Evolutionary conservation across 2,329 filamentous ascomycete genomes (phyloP).

Genomic region (Seiridium cupressi): DNA sequence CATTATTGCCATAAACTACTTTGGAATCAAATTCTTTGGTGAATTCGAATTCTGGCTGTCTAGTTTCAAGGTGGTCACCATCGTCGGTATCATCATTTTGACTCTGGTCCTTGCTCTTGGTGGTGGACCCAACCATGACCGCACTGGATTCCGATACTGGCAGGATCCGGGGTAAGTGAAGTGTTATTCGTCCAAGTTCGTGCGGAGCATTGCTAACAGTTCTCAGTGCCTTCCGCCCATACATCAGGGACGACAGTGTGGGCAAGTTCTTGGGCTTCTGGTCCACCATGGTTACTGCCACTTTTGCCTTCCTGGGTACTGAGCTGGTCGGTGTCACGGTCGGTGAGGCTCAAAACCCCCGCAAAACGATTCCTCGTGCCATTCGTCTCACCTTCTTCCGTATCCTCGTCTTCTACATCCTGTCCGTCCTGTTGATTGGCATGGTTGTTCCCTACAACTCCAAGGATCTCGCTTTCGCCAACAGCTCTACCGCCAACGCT

Average conservation of each 20-base stretch:
- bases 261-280: slow-evolving; percentile 64
- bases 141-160: slow-evolving; percentile 67
- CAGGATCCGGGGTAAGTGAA: slow-evolving; percentile 49
- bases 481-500: slow-evolving; percentile 43
- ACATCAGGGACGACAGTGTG: slow-evolving; percentile 38
- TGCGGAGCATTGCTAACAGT: slow-evolving; percentile 9
- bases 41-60: slow-evolving; percentile 63
- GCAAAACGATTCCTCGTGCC: slow-evolving; percentile 71
- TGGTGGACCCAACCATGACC: slow-evolving; percentile 61
- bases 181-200: not conserved
- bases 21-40: slow-evolving; percentile 67
- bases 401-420: slow-evolving; percentile 76
- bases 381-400: slow-evolving; percentile 82
- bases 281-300: slow-evolving; percentile 72
- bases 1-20: slow-evolving; percentile 67
- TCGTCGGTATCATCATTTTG: slow-evolving; percentile 65
- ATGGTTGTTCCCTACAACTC: slow-evolving; percentile 76
- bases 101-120: slow-evolving; percentile 63
- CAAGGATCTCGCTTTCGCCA: slow-evolving; percentile 56
- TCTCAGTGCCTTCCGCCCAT: slow-evolving; percentile 46
- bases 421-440: slow-evolving; percentile 72
- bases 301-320: slow-evolving; percentile 76
- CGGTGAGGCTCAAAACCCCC: slow-evolving; percentile 76
- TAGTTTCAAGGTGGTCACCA: slow-evolving; percentile 67
- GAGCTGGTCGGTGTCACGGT: slow-evolving; percentile 78